Base-by-base conservation (phyloP, 2,329 filamentous ascomycete genomes). In the Lasiodiplodia sp. region DNA sequence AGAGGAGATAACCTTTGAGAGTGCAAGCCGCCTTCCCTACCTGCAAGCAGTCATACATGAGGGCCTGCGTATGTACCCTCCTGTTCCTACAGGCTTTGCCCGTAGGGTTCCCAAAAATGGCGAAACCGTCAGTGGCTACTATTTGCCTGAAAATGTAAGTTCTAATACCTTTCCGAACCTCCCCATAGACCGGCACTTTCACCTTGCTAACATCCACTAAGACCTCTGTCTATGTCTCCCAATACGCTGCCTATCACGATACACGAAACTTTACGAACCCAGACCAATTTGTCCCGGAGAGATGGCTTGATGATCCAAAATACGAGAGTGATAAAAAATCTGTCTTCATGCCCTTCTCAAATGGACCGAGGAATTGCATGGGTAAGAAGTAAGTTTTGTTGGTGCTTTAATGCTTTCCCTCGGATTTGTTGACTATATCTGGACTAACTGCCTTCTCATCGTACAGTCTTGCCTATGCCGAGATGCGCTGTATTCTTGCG, bases 31-130 rank as follows among this genome's bases (percentile, higher is more conserved):
- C 18, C 70, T 82, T 16, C 73, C 75, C 1, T 86, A 84, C 70
- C 75, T 85, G 68, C 77, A 81, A 47, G 83, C 83, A 3, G 81
- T 82, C 68, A 76, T 85, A 12, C 79, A 83, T 65, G 84, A 86
- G 73, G 80, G 78, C 2, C 74, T 85, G 5, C 77, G 84, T 6
- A 79, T 83, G 63, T 82, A 82, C 71, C 83, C 83, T 1, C 82
- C 83, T 0, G 79, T 85, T 4, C 78, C 82, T 4, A 77, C 77
- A 25, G 80, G 81, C 7, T 75, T 83, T 21, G 72, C 80, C 14
- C 76, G 81, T 5, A 72, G 74, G 6, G 75, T 78, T 0, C 77
- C 79, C 10, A 72, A 75, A 25, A 78, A 74, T 11, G 82, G 82
- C 4, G 73, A 75, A 4, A 38, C 73, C 0, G 79, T 84, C 37